Percentiles rank a stretch among this genome's conserved stretches.
Evolutionary conservation across 331 rosid genomes (phyloP).

Genomic region (Dryas integrifolia): DNA sequence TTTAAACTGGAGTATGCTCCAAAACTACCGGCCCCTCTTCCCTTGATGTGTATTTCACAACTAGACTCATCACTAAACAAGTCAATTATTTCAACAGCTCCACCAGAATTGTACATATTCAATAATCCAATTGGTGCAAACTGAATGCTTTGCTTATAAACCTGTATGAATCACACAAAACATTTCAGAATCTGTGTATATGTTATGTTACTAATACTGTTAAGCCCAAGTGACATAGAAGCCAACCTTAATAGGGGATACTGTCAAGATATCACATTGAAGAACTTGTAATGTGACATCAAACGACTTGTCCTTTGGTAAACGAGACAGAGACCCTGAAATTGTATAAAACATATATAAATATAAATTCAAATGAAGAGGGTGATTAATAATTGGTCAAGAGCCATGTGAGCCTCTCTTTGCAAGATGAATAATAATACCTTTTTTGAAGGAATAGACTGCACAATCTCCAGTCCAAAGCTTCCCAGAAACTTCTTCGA

Average conservation of each 20-base stretch:
- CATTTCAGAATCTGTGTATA: background rate
- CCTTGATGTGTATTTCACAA: constrained; percentile 29
- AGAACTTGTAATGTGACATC: constrained; percentile 28
- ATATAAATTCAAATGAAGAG: background rate
- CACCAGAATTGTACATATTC: constrained; percentile 46
- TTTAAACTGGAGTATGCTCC: constrained; percentile 40
- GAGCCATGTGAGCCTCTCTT: no score
- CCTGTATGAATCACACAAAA: constrained; percentile 21
- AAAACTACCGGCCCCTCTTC: constrained; percentile 36
- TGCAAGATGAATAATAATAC: background rate
- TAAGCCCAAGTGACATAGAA: background rate
- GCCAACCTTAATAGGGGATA: constrained; percentile 37
- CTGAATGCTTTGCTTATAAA: constrained; percentile 24
- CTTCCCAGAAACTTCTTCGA: constrained; percentile 36
- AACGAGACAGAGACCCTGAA: constrained; percentile 33
- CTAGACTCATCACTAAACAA: constrained; percentile 1
- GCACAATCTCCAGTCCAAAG: constrained; percentile 43
- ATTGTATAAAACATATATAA: background rate
- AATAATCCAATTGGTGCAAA: constrained; percentile 41
- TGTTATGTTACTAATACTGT: background rate
- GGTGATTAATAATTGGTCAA: background rate
- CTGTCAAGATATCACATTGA: constrained; percentile 35
- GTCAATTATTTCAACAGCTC: constrained; percentile 36
- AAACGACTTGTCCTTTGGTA: constrained; percentile 26
- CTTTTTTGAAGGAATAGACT: constrained; percentile 34